Conservation (phyloP, 2,329 filamentous ascomycete genomes). For the Paraphoma sp. region DNA sequence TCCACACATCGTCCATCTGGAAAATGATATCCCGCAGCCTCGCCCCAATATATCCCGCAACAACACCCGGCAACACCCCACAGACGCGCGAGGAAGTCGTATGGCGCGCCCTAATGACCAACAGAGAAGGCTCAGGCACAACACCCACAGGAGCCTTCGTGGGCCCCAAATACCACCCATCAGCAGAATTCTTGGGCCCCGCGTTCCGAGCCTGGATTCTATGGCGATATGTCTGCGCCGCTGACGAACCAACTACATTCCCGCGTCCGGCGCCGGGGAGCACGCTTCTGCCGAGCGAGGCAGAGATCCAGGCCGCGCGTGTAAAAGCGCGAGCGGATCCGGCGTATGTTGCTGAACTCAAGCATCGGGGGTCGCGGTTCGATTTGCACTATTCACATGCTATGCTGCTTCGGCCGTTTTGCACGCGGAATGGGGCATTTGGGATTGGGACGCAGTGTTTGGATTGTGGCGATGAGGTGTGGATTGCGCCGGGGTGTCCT, state of each 20-base stretch:
- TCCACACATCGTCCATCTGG: conserved; percentile 12
- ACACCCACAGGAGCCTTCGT: background rate
- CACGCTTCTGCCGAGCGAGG: conserved; percentile 2
- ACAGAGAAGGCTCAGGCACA: conserved; percentile 2
- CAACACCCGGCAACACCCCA: background rate
- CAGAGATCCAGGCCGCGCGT: conserved; percentile 3
- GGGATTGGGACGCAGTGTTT: conserved; percentile 22
- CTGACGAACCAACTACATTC: background rate
- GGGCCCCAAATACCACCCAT: conserved; percentile 6
- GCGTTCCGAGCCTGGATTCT: conserved; percentile 20
- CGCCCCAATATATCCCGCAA: background rate
- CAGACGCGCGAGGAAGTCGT: conserved; percentile 14
- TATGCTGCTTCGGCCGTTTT: conserved; percentile 13
- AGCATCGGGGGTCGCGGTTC: conserved; percentile 12
- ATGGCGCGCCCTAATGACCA: conserved; percentile 19
- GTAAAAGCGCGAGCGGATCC: conserved; percentile 1
- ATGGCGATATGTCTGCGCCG: conserved; percentile 13
- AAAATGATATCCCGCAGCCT: conserved; percentile 6
- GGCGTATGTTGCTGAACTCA: conserved; percentile 2
- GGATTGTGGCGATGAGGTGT: conserved; percentile 15
- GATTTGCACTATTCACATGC: conserved; percentile 21
- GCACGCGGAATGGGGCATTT: conserved; percentile 17
- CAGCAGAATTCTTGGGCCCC: background rate
- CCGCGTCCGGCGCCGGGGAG: background rate
- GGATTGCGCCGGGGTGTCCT: conserved; percentile 20